Evolutionary conservation across 345 rosid species (phyloP).

Genomic region (Ceriops tagal): DNA sequence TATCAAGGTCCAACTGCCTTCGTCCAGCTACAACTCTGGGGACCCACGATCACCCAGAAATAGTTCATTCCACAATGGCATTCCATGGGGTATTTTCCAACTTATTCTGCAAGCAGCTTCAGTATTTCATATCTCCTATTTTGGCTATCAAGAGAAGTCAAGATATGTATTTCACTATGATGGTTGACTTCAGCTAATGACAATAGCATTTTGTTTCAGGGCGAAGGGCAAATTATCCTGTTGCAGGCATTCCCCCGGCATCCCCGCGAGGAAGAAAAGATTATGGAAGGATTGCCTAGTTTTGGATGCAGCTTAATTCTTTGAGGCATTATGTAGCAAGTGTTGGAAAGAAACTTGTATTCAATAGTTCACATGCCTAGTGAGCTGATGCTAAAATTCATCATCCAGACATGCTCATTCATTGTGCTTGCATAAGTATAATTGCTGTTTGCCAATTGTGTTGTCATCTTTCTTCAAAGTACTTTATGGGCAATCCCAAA

Average conservation of each 20-base stretch:
- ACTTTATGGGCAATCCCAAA: constrained; percentile 13
- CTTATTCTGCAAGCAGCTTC: constrained; percentile 8
- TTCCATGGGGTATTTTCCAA: constrained; percentile 76
- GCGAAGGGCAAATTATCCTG: constrained; percentile 69
- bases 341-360: constrained; percentile 52
- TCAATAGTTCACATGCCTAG: constrained; percentile 54
- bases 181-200: not conserved
- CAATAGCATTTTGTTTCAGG: constrained; percentile 46
- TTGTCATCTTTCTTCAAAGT: constrained; percentile 22
- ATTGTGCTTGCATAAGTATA: constrained; percentile 50
- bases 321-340: constrained; percentile 36
- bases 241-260: constrained; percentile 66
- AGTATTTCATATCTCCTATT: not conserved
- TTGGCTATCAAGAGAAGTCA: not conserved
- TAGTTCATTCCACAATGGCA: constrained; percentile 59
- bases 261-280: constrained; percentile 89
- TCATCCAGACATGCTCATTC: constrained; percentile 41
- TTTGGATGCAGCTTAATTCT: constrained; percentile 20
- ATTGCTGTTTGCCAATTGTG: constrained; percentile 24
- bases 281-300: constrained; percentile 73
- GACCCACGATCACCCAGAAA: constrained; percentile 76
- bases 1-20: constrained; percentile 61
- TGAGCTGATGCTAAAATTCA: constrained; percentile 53
- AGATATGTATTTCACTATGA: too few relatives aligned
- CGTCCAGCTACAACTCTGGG: constrained; percentile 54